Evolutionary conservation across 2,329 filamentous ascomycete genomes (phyloP), one percentile per base, ranked within the genome.

Genomic region (Trichoderma oligosporum): DNA sequence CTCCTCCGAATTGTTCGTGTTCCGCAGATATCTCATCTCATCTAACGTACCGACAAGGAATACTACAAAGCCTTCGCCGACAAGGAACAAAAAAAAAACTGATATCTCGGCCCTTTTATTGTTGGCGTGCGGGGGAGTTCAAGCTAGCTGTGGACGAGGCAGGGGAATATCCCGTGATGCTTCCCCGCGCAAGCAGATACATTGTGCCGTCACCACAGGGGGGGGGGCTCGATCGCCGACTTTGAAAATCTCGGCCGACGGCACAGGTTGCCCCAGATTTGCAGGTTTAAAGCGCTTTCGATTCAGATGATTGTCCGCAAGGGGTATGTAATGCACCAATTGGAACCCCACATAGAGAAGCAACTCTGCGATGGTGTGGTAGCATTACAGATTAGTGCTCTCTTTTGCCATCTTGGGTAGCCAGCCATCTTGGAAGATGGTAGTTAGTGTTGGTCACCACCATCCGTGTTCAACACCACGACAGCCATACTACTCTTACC

Each of bases 91-190:
- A n/a, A 14, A 44, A 7, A 29, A 36, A 51, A 18, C 22, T 39
- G 53, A 46, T 14, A 38, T 47, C 45, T 57, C 55, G 55, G 55
- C 55, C 55, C 55, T 57, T 57, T 51, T 39, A 12, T 47, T 35
- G 46, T 35, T 57, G 45, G 55, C 55, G 45, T 38, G 55, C 29
- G 44, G 51, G 46, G 46, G 39, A 57, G 55, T 18, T 27, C 46
- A 22, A 27, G 29, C 53, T 56, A 44, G 22, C 39, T 44, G 38
- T 44, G 39, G 46, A 52, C 22, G 38, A 39, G 41, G 44, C 53
- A 42, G 47, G 55, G 47, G 47, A 51, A 16, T 33, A 16, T 35
- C 38, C 31, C 55, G 38, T 38, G 38, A 27, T 20, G 36, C 24
- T 57, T 57, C 55, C 46, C 55, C 55, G 52, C 55, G 55, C 38